Evolutionary conservation across 2,329 filamentous ascomycete genomes (phyloP).

Genomic region (Chlorencoelia australis): DNA sequence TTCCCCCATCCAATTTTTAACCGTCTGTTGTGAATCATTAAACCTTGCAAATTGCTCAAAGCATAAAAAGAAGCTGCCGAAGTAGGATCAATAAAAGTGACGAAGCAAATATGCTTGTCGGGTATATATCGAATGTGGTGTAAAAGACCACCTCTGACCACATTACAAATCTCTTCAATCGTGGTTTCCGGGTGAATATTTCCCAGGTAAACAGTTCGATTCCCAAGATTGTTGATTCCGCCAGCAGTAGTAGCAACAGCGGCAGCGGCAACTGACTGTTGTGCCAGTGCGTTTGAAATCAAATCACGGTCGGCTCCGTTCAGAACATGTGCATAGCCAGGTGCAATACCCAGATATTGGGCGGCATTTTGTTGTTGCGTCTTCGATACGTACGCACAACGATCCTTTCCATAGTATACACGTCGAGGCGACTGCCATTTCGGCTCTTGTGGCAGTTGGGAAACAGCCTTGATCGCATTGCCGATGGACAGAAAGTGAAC

Average conservation of each 20-base stretch:
- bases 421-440: slow-evolving; percentile 95
- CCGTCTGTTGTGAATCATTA: slow-evolving; percentile 98
- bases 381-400: slow-evolving; percentile 97
- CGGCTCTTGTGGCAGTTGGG: slow-evolving; percentile 87
- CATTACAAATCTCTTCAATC: slow-evolving; percentile 99
- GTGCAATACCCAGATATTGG: slow-evolving; percentile 93
- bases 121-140: slow-evolving; percentile 99
- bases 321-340: slow-evolving; percentile 90
- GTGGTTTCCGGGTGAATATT: slow-evolving; percentile 99
- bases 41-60: slow-evolving; percentile 88
- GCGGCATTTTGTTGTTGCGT: slow-evolving; percentile 98
- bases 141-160: slow-evolving; percentile 86
- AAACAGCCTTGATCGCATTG: slow-evolving; percentile 96
- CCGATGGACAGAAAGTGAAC: slow-evolving; percentile 96
- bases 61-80: slow-evolving; percentile 97
- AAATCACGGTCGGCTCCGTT: slow-evolving; percentile 93
- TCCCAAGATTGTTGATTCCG: slow-evolving; percentile 93
- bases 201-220: slow-evolving; percentile 93
- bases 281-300: slow-evolving; percentile 90
- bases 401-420: slow-evolving; percentile 97
- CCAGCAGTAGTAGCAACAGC: slow-evolving; percentile 94
- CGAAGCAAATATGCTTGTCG: slow-evolving; percentile 99
- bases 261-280: slow-evolving; percentile 94
- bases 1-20: slow-evolving; percentile 99
- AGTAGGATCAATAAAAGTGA: slow-evolving; percentile 97